Conservation (phyloP, 495 filamentous ascomycete species). For the Lasiosphaeriaceae sp. region DNA sequence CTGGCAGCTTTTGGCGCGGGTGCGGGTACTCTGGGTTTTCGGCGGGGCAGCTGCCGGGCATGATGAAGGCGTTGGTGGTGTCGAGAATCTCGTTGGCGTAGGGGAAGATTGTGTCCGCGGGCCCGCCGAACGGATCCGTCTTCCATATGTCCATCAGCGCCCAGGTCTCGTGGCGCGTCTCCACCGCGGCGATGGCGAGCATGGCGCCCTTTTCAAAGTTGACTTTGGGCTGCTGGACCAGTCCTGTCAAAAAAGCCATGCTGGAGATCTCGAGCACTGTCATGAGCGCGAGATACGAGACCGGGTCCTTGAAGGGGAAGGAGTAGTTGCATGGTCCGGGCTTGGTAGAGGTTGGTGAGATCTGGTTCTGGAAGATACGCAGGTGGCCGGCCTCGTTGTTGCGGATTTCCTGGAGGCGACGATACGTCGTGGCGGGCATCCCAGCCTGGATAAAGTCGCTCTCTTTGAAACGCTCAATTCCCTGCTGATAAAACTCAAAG, state of each 20-base stretch:
- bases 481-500: conserved; percentile 52
- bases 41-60: conserved; percentile 45
- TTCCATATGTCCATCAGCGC: conserved; percentile 50
- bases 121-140: conserved; percentile 45
- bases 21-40: conserved; percentile 47
- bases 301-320: conserved; percentile 38
- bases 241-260: conserved; percentile 53
- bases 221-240: conserved; percentile 40
- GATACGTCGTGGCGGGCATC: conserved; percentile 42
- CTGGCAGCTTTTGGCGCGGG: conserved; percentile 42
- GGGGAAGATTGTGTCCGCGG: conserved; percentile 48
- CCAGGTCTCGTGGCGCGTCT: conserved; percentile 50
- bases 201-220: conserved; percentile 39
- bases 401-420: conserved; percentile 50
- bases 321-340: conserved; percentile 49
- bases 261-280: conserved; percentile 50
- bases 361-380: conserved; percentile 52
- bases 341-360: conserved; percentile 49
- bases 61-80: conserved; percentile 44
- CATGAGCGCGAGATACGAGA: conserved; percentile 41
- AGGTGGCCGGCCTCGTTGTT: conserved; percentile 56
- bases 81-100: conserved; percentile 54
- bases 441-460: conserved; percentile 39
- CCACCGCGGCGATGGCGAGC: conserved; percentile 45
- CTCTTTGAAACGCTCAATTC: conserved; percentile 43